Base-by-base conservation (phyloP, 1,284 basidiomycete genomes). In the Fomitopsis betulina region DNA sequence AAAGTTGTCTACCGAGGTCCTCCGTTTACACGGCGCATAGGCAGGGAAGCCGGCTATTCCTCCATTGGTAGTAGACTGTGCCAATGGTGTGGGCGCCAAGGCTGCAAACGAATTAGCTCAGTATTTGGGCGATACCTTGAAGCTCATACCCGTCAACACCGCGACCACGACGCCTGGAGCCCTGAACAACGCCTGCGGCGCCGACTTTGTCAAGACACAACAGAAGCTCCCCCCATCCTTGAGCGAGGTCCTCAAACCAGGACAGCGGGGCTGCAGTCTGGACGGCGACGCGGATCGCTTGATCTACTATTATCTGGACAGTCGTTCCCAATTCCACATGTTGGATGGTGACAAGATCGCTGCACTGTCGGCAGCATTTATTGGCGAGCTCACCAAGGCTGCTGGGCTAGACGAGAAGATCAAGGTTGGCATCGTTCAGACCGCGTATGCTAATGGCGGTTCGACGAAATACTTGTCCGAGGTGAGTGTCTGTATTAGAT, bases 311-410 rank as follows among this genome's bases (percentile, higher is more conserved):
- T 98, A 97, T 70, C 75, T 91, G 59, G 89, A 95, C 67, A 85
- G 89, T 58, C 80, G 81, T 52, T 79, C 82, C 54, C 79, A 83
- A 57, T 99, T 99, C 80, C 89, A 87, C 63, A 85, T 99, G 81
- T 82, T 99, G 43, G 97, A 99, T 70, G 97, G 97, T 5, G 97
- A 99, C 79, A 99, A 99, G 82, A 99, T 99, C 62, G 94, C 96
- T 5, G 89, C 91, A 1, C 82, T 99, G 23, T 93, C 94, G 5
- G 94, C 96, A 3, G 89, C 93, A 49, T 98, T 96, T 76, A 88
- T 99, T 60, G 89, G 92, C 27, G 94, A 96, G 61, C 83, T 97
- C 10, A 92, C 97, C 63, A 91, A 88, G 70, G 82, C 85, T 43
- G 86, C 94, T 32, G 93, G 92, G 27, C 76, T 98, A 47, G 86